phyloP scores from a whole-genome alignment of 1,284 basidiomycete species.

The Ceratorhiza oryzae-sativae region DNA sequence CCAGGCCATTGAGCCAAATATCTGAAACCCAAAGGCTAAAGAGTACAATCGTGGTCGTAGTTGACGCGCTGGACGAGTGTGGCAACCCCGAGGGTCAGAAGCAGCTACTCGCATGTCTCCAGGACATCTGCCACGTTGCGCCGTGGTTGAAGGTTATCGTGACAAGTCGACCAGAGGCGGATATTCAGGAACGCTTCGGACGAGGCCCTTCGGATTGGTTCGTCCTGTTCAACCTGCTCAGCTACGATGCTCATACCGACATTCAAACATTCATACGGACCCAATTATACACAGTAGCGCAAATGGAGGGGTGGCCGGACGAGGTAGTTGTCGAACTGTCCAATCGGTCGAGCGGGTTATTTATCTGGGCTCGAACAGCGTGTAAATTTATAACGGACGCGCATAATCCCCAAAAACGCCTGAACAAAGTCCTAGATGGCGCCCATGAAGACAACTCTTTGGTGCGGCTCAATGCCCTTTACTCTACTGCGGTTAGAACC shows the following conservation, averaged over 20 bases:
- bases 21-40: neutral
- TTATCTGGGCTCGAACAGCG: constrained; percentile 32
- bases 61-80: constrained; percentile 41
- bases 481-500: neutral
- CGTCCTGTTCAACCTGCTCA: neutral
- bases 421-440: neutral
- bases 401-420: neutral
- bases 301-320: neutral
- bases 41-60: neutral
- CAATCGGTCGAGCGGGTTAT: constrained; percentile 7
- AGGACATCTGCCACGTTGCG: neutral
- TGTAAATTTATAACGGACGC: constrained; percentile 9
- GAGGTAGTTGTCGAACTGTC: neutral
- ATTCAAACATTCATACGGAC: neutral
- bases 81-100: neutral
- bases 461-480: neutral
- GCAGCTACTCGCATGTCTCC: neutral
- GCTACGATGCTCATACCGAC: constrained; percentile 1
- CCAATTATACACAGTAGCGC: neutral
- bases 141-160: constrained; percentile 18
- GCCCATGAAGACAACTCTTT: neutral
- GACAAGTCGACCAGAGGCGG: constrained; percentile 29
- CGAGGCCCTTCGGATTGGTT: neutral
- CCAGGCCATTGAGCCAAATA: neutral
- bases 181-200: neutral